phyloP scores from a whole-genome alignment of 2,329 filamentous ascomycete genomes.

The Scedosporium boydii region DNA sequence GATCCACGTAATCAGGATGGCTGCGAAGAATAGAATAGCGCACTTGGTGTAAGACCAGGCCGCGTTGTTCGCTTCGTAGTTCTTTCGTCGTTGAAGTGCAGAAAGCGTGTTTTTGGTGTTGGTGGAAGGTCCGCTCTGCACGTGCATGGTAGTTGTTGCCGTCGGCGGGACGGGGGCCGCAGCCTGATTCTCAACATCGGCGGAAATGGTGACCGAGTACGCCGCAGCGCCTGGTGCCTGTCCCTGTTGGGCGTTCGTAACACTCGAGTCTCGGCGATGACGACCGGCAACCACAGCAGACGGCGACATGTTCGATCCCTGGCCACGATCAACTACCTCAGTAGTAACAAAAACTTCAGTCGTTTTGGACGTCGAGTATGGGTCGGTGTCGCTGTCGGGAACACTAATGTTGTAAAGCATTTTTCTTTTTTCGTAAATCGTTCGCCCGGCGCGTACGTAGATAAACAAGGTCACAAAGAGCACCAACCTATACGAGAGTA shows the following conservation, averaged over 20 bases:
- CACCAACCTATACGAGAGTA: constrained; percentile 8
- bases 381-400: constrained; percentile 29
- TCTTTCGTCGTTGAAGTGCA: constrained; percentile 13
- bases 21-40: constrained; percentile 55
- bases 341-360: constrained; percentile 46
- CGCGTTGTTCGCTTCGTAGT: constrained; percentile 42
- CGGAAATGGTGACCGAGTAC: constrained; percentile 43
- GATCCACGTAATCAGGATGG: constrained; percentile 59
- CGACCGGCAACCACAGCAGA: background rate
- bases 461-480: constrained; percentile 12
- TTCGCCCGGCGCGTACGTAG: constrained; percentile 41
- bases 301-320: background rate
- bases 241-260: constrained; percentile 4
- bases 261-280: constrained; percentile 10
- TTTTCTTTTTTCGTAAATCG: constrained; percentile 53
- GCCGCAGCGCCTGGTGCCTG: constrained; percentile 13
- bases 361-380: constrained; percentile 32
- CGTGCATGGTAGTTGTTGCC: constrained; percentile 8
- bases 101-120: background rate
- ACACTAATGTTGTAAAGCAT: constrained; percentile 39
- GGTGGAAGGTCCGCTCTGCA: background rate
- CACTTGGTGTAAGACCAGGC: constrained; percentile 57
- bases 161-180: constrained; percentile 9
- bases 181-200: constrained; percentile 12
- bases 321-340: constrained; percentile 22